These are phyloP conservation scores for Geranomyces variabilis DNA, from an alignment of 192 early-diverging fungal species.

Conservation along the genomic window DNA sequence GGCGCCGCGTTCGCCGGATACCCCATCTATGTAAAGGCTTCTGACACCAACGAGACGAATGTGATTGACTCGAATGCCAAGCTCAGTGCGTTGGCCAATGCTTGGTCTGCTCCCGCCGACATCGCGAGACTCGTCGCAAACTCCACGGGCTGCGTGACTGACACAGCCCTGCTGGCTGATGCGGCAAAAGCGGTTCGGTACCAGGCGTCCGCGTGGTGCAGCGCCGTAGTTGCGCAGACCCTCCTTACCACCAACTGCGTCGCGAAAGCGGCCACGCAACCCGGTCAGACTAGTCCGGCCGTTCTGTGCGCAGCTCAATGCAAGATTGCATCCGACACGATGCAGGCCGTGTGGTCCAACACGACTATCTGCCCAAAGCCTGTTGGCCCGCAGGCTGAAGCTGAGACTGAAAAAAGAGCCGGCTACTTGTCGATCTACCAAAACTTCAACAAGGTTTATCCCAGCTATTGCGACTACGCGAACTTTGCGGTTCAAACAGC, in stretches of 20 bases:
- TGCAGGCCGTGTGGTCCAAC: not conserved
- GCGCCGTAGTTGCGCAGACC: not conserved
- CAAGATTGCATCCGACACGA: conserved; percentile 3
- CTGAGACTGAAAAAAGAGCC: too few relatives aligned
- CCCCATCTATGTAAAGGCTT: not conserved
- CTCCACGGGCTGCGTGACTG: not conserved
- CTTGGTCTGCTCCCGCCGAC: not conserved
- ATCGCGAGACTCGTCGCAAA: not conserved
- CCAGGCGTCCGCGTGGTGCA: conserved; percentile 20
- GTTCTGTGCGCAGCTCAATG: conserved; percentile 5
- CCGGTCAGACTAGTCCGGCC: not conserved
- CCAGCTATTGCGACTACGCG: conserved; percentile 15
- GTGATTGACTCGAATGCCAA: not conserved
- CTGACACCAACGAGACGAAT: not conserved
- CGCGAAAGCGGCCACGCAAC: not conserved
- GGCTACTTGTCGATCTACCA: not conserved
- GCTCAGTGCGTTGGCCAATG: not conserved
- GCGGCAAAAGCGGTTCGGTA: not conserved
- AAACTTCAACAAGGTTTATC: not conserved
- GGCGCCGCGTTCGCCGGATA: conserved; percentile 16
- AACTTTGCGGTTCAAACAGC: not conserved
- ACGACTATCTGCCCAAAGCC: conserved; percentile 7
- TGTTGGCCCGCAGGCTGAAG: not conserved
- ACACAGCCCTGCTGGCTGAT: not conserved
- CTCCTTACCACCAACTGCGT: conserved; percentile 2